phyloP scores from a whole-genome alignment of 2,329 filamentous ascomycete genomes.

The Lachnellula occidentalis region DNA sequence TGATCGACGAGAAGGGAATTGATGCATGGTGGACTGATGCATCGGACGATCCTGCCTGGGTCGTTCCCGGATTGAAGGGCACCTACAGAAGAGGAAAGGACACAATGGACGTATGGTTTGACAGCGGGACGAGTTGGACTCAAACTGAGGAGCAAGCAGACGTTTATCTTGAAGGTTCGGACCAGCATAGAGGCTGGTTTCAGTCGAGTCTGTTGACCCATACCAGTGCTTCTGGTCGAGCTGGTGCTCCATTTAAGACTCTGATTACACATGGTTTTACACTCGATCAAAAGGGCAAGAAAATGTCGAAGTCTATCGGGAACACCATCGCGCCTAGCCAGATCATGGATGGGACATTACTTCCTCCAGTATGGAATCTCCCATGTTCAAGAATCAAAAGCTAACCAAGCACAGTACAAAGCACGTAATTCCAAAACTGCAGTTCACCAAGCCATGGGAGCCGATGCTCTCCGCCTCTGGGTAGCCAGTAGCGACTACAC shows the following conservation, averaged over 20 bases:
- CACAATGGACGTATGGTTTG: conserved; percentile 99
- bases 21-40: conserved; percentile 93
- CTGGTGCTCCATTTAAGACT: conserved; percentile 69
- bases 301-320: conserved; percentile 97
- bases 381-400: background rate
- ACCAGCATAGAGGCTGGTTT: conserved; percentile 98
- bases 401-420: conserved; percentile 33
- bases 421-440: conserved; percentile 39
- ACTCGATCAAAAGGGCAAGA: conserved; percentile 81
- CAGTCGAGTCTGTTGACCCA: conserved; percentile 91
- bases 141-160: conserved; percentile 59
- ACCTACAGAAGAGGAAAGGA: conserved; percentile 73
- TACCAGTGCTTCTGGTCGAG: conserved; percentile 41
- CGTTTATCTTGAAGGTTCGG: conserved; percentile 87
- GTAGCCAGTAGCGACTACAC: conserved; percentile 90
- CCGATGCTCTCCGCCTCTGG: conserved; percentile 87
- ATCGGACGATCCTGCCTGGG: conserved; percentile 70
- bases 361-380: conserved; percentile 50
- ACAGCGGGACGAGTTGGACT: conserved; percentile 92
- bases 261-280: conserved; percentile 97
- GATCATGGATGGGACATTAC: conserved; percentile 77
- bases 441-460: conserved; percentile 66
- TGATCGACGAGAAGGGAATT: conserved; percentile 72
- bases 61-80: conserved; percentile 57
- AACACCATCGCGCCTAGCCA: conserved; percentile 77